Evolutionary conservation across 148 eudicot species (phyloP).

Genomic region (Arbutus unedo): DNA sequence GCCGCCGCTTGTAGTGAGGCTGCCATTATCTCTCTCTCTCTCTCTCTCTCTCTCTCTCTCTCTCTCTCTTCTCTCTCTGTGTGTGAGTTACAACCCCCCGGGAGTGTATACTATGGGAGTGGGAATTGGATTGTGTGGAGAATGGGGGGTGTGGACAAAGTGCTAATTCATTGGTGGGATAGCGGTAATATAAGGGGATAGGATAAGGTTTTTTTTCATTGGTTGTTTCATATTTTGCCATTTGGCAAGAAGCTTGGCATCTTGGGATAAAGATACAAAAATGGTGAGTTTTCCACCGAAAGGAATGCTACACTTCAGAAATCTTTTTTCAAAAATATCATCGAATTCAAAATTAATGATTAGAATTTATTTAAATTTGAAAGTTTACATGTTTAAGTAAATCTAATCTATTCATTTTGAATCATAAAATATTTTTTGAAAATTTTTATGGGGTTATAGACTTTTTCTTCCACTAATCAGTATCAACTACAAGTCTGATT

Average conservation of each 20-base stretch:
- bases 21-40: conserved; percentile 62
- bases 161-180: conserved; percentile 45
- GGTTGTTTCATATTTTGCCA: conserved; percentile 52
- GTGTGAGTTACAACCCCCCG: not conserved
- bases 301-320: not conserved
- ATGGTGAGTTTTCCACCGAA: not conserved
- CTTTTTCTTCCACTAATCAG: too few relatives aligned
- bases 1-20: conserved; percentile 94
- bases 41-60: not conserved
- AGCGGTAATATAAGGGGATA: conserved; percentile 63
- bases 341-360: too few relatives aligned
- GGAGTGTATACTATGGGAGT: conserved; percentile 2
- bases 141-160: conserved; percentile 10
- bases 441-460: too few relatives aligned
- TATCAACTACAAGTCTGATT: too few relatives aligned
- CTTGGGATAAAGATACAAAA: conserved; percentile 22
- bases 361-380: too few relatives aligned
- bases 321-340: too few relatives aligned
- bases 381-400: too few relatives aligned
- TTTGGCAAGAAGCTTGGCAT: conserved; percentile 32
- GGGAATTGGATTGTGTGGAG: conserved; percentile 24
- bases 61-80: not conserved
- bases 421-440: not conserved
- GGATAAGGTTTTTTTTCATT: conserved; percentile 60
- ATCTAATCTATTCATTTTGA: not conserved